These are phyloP conservation scores for Cubamyces lactineus DNA, from an alignment of 768 basidiomycete species.

Conservation along the genomic window DNA sequence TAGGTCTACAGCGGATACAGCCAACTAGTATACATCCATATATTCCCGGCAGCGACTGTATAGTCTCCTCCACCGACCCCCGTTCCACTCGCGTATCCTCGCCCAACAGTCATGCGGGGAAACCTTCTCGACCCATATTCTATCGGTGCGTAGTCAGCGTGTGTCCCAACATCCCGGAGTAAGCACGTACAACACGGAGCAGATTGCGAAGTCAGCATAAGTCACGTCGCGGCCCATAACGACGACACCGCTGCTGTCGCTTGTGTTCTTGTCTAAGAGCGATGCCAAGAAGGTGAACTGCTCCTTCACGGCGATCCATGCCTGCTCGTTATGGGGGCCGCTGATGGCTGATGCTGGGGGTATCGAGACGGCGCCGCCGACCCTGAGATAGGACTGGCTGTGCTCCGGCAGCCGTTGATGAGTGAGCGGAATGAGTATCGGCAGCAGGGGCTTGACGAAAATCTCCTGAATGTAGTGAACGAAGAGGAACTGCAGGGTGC, in stretches of 20 bases:
- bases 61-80: conserved; percentile 65
- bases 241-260: conserved; percentile 66
- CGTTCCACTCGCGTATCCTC: conserved; percentile 68
- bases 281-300: conserved; percentile 68
- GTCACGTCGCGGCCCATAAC: conserved; percentile 67
- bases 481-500: conserved; percentile 69
- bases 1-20: not conserved
- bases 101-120: conserved; percentile 77
- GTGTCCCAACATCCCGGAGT: not conserved
- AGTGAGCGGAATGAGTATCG: conserved; percentile 70
- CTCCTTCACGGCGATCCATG: conserved; percentile 65
- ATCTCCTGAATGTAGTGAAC: conserved; percentile 71
- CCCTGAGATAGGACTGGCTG: conserved; percentile 54
- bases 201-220: conserved; percentile 76
- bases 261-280: conserved; percentile 69
- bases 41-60: conserved; percentile 63
- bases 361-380: conserved; percentile 14
- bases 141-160: not conserved
- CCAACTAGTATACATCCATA: conserved; percentile 57
- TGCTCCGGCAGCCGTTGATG: conserved; percentile 62
- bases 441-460: conserved; percentile 65
- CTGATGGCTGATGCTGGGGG: conserved; percentile 28
- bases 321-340: conserved; percentile 59
- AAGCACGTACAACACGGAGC: conserved; percentile 53
- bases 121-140: conserved; percentile 73